Evolutionary conservation across 257 asterid species (phyloP).

Genomic region (Przewalskia tangutica): DNA sequence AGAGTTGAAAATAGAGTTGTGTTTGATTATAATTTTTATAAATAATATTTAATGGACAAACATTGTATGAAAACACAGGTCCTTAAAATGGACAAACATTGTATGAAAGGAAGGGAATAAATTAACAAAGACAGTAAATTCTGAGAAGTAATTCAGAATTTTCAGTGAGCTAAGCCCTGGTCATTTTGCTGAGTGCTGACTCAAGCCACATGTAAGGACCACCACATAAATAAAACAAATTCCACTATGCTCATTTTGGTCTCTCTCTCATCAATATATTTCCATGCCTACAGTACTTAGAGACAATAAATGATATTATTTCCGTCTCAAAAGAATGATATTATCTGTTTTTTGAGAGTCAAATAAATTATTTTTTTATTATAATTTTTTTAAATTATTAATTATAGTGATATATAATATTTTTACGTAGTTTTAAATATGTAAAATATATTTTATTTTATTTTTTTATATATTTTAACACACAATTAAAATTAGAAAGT

Average conservation of each 20-base stretch:
- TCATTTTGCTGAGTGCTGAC: constrained; percentile 16
- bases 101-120: background rate
- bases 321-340: too few species aligned
- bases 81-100: background rate
- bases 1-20: too few species aligned
- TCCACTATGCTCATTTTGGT: background rate
- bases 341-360: too few species aligned
- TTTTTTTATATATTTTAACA: too few species aligned
- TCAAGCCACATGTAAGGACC: background rate
- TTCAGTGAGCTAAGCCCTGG: background rate
- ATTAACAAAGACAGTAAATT: background rate
- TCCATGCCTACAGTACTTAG: constrained; percentile 11
- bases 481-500: too few species aligned
- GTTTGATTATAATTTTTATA: too few species aligned
- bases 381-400: too few species aligned
- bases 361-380: too few species aligned
- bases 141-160: background rate
- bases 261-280: background rate
- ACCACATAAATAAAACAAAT: background rate
- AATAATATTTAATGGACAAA: background rate
- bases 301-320: background rate
- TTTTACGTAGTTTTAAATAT: too few species aligned
- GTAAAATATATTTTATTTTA: too few species aligned
- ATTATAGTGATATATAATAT: too few species aligned
- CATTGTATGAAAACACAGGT: background rate